Percentiles rank a stretch among this genome's conserved stretches.
Evolutionary conservation across 208 protist genomes (phyloP).

Genomic region (Blechomonas ayalai): DNA sequence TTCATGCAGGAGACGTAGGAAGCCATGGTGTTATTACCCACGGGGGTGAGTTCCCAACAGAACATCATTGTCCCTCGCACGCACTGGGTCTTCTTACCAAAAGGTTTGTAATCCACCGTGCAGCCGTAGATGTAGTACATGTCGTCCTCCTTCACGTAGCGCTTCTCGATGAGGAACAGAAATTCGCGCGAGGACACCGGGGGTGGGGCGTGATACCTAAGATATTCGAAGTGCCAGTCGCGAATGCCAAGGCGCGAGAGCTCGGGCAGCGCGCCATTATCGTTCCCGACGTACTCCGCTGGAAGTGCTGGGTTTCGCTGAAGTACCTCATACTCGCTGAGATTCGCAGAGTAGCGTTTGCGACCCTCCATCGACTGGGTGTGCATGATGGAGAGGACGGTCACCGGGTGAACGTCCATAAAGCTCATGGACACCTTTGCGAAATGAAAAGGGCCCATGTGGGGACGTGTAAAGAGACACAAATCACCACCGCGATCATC

Average conservation of each 20-base stretch:
- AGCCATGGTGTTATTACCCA: conserved; percentile 36
- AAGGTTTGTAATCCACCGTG: conserved; percentile 45
- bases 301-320: conserved; percentile 36
- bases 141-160: conserved; percentile 54
- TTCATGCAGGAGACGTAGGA: conserved; percentile 80
- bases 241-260: conserved; percentile 24
- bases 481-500: conserved; percentile 62
- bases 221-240: conserved; percentile 65
- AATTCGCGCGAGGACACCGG: conserved; percentile 65
- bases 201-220: conserved; percentile 59
- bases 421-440: conserved; percentile 63
- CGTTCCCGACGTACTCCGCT: conserved; percentile 21
- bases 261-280: conserved; percentile 39
- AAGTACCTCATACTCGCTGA: conserved; percentile 48
- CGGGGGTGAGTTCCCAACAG: conserved; percentile 47
- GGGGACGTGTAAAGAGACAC: conserved; percentile 57
- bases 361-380: conserved; percentile 36
- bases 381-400: conserved; percentile 66
- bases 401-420: conserved; percentile 24
- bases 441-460: conserved; percentile 79
- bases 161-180: conserved; percentile 65
- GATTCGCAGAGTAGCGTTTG: conserved; percentile 52
- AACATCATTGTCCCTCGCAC: conserved; percentile 47
- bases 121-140: conserved; percentile 76
- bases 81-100: conserved; percentile 10